A percentile compares a stretch with the other conserved stretches of the same genome.
Evolutionary conservation across 306 rosid genomes (phyloP).

Genomic region (Pterocarpus santalinus): DNA sequence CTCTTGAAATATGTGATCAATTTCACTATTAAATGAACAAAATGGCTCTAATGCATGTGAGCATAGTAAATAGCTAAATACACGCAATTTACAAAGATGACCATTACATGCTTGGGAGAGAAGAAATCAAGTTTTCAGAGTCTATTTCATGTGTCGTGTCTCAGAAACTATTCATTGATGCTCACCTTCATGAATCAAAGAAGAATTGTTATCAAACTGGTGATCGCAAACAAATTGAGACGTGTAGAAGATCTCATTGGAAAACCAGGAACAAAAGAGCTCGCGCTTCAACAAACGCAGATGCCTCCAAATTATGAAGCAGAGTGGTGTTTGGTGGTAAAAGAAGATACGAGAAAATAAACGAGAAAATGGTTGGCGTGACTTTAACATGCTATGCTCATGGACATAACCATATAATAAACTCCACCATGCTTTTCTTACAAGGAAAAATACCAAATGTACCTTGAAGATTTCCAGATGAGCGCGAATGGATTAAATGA

Average conservation of each 20-base stretch:
- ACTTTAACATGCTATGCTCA: neutral
- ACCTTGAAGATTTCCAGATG: constrained; percentile 4
- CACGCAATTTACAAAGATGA: neutral
- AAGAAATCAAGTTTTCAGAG: constrained; percentile 18
- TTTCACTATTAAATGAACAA: constrained; percentile 17
- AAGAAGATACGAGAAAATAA: constrained; percentile 18
- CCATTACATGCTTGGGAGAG: neutral
- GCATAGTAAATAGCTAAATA: constrained; percentile 30
- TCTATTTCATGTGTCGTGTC: constrained; percentile 15
- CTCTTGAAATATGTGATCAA: constrained; percentile 1
- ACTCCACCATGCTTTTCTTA: neutral
- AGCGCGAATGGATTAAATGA: neutral
- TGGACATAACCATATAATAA: constrained; percentile 17
- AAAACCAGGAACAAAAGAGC: neutral
- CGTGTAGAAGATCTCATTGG: constrained; percentile 1
- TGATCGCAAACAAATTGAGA: constrained; percentile 8
- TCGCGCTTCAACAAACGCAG: neutral
- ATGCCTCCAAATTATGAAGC: neutral
- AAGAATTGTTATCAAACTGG: neutral
- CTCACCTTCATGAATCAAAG: constrained; percentile 35
- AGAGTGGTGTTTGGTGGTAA: neutral
- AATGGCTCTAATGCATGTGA: neutral
- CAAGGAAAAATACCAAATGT: constrained; percentile 31
- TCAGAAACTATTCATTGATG: constrained; percentile 12
- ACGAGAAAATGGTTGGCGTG: constrained; percentile 25